Evolutionary conservation across 305 asterid species (phyloP), one percentile per base, ranked within the genome.

Genomic region (Solanum hybrid): DNA sequence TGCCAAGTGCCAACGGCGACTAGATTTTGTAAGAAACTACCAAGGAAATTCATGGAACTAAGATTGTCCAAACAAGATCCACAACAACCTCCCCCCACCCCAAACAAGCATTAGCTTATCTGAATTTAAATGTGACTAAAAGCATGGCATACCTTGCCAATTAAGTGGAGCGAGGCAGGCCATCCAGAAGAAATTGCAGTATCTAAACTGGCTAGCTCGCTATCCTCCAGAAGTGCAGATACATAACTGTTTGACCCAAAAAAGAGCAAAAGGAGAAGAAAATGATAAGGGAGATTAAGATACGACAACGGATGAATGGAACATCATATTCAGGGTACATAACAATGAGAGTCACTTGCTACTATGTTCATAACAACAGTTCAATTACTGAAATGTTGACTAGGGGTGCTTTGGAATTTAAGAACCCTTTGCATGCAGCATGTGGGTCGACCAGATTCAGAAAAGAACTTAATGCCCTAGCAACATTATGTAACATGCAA

Each of bases 91-190:
- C 14, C 85, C 22, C 16, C 3, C 24, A 35, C 20, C 85, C 60
- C 3, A 22, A 26, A 82, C n/a, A 73, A 37, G 11, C 37, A 40
- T 20, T 76, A 76, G 77, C 31, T 76, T 7, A 46, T n/a, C 76
- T 6, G 51, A 27, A 87, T 35, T 40, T 37, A 27, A 89, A 60
- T 24, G 20, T 35, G 69, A 36, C 20, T 7, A n/a, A 76, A 90
- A 60, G 60, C 86, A 85, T 22, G 1, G 46, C 88, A 24, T 93
- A 96, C 99, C 99, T 97, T 97, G 91, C 99, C 99, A 89, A 97
- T 97, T 92, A 97, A 93, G 94, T 97, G 99, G 85, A 97, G 90
- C n/a, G 99, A 95, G 40, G 98, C 98, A 82, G 99, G 99, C 99
- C 99, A 97, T 84, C 98, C 98, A 60, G 96, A 93, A 7, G 93